Percentiles rank a stretch among this genome's conserved stretches.
These are phyloP conservation scores for Naganishia albida DNA, from an alignment of 1,284 basidiomycete species.

Conservation along the genomic window DNA sequence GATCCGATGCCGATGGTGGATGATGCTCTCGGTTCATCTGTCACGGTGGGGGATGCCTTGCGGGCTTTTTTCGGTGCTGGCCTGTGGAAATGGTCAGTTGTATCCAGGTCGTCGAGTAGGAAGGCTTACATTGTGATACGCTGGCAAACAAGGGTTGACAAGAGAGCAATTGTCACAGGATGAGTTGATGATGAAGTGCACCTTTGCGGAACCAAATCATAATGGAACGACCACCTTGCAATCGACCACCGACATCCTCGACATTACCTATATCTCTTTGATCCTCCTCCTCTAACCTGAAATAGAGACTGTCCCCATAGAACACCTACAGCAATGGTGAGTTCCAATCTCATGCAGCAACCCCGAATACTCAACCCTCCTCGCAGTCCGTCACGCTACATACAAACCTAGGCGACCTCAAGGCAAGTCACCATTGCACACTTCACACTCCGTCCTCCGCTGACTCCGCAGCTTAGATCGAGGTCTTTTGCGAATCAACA, in stretches of 20 bases:
- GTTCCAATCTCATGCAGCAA: neutral
- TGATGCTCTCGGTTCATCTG: neutral
- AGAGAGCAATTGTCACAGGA: neutral
- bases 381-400: constrained; percentile 87
- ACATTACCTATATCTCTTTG: neutral
- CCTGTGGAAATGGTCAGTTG: neutral
- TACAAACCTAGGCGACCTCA: constrained; percentile 90
- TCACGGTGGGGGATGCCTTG: constrained; percentile 2
- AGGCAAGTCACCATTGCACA: constrained; percentile 60
- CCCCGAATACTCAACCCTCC: neutral
- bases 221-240: neutral
- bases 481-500: constrained; percentile 94
- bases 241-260: neutral
- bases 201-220: neutral
- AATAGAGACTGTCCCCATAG: too few species aligned
- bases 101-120: too few species aligned
- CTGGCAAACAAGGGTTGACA: neutral
- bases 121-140: neutral
- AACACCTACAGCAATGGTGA: neutral
- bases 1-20: neutral
- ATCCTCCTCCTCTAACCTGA: neutral
- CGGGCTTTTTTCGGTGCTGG: constrained; percentile 17
- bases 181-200: neutral
- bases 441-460: neutral
- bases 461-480: constrained; percentile 63